Percentiles rank a stretch among this genome's conserved stretches.
These are phyloP conservation scores for Microsporum audouinii DNA, from an alignment of 2,329 filamentous ascomycete genomes.

Conservation along the genomic window DNA sequence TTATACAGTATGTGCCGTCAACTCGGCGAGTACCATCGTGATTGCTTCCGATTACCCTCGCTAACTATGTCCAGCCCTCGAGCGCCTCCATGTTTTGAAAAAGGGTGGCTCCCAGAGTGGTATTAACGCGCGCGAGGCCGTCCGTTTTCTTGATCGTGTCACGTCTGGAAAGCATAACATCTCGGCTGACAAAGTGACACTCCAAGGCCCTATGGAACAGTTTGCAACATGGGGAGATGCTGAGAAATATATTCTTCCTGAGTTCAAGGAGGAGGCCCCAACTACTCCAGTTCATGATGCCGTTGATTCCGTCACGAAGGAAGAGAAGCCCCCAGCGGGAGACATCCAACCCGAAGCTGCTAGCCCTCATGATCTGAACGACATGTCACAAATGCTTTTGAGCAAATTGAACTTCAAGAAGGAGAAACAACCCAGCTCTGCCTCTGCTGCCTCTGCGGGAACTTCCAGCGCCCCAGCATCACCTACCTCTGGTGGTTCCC, in stretches of 20 bases:
- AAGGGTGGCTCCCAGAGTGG: conserved; percentile 37
- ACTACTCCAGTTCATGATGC: conserved; percentile 9
- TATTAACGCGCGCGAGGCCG: conserved; percentile 41
- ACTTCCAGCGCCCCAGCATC: conserved; percentile 35
- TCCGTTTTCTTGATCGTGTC: conserved; percentile 42
- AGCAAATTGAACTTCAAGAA: conserved; percentile 39
- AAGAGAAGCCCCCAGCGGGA: not conserved
- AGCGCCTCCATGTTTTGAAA: conserved; percentile 37
- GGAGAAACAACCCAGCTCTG: conserved; percentile 29
- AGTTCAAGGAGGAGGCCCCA: conserved; percentile 31
- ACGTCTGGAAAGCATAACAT: conserved; percentile 38
- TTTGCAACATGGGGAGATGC: conserved; percentile 38
- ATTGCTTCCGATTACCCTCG: conserved; percentile 2
- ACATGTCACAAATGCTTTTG: conserved; percentile 38
- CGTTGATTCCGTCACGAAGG: conserved; percentile 7
- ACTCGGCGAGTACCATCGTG: not conserved
- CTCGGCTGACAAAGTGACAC: conserved; percentile 31
- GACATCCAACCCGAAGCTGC: not conserved
- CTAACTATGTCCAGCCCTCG: conserved; percentile 28
- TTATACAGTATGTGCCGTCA: conserved; percentile 37
- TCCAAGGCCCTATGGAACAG: conserved; percentile 41
- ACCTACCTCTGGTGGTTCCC: conserved; percentile 35
- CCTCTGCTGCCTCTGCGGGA: conserved; percentile 33
- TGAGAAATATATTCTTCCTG: conserved; percentile 35
- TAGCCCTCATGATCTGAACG: conserved; percentile 20